These are phyloP conservation scores for Coniferiporia weirii DNA, from an alignment of 1,284 basidiomycete genomes.

Conservation along the genomic window DNA sequence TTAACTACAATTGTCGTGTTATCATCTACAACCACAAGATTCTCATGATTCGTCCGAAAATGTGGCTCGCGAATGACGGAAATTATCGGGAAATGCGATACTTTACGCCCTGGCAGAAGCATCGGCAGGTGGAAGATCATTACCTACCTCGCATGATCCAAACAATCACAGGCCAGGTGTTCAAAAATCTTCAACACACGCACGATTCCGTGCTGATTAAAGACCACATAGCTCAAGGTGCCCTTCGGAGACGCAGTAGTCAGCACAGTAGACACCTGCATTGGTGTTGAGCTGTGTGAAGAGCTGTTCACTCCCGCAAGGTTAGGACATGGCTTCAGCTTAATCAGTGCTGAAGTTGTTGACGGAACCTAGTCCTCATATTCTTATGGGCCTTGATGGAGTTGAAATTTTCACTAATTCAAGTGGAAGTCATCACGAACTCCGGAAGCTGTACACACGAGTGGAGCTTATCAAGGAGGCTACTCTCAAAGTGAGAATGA, in stretches of 20 bases:
- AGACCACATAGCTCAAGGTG: constrained; percentile 59
- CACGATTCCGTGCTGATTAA: background rate
- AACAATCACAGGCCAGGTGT: constrained; percentile 83
- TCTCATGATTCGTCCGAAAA: constrained; percentile 92
- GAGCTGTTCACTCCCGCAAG: constrained; percentile 96
- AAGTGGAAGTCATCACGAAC: constrained; percentile 94
- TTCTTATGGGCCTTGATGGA: constrained; percentile 93
- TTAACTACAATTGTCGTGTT: constrained; percentile 94
- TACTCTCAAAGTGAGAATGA: constrained; percentile 71
- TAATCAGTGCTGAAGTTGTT: background rate
- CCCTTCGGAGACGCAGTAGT: constrained; percentile 95
- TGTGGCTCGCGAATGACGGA: constrained; percentile 99
- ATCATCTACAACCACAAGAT: constrained; percentile 85
- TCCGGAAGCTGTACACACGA: constrained; percentile 87
- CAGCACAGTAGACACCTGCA: constrained; percentile 90
- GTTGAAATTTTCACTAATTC: constrained; percentile 99
- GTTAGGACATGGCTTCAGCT: constrained; percentile 36
- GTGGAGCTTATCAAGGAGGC: constrained; percentile 97
- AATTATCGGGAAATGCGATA: constrained; percentile 96
- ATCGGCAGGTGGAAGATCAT: constrained; percentile 83
- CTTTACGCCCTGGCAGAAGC: constrained; percentile 94
- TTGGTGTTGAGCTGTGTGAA: constrained; percentile 95
- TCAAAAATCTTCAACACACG: constrained; percentile 7
- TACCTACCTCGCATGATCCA: constrained; percentile 85
- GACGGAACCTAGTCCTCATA: constrained; percentile 71